Base-by-base conservation (phyloP, 257 asterid genomes). In the Forsythia suspensa region DNA sequence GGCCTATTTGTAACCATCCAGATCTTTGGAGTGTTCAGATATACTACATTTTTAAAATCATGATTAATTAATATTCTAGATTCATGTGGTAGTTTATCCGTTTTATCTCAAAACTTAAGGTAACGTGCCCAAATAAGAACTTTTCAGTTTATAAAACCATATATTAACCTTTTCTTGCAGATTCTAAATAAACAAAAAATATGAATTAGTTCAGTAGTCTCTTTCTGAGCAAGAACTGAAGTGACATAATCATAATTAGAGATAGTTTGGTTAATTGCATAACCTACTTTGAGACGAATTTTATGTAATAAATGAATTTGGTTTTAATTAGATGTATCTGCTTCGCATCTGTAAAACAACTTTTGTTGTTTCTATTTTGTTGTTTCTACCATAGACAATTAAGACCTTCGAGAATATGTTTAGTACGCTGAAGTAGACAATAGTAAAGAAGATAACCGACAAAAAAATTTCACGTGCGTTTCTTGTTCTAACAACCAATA, bases 1-100 rank as follows among this genome's bases (percentile, higher is more conserved):
- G 69, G 76, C 67, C 36, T 74, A 84, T 84, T 80, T 84, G 83
- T 80, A 77, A 81, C 9, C 72, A 55, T 75, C 77, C 57, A 57
- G 57, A 73, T 24, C 9, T 42, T 48, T 80, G 77, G 83, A 83
- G 89, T 83, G 85, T 73, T 34, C 41, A 70, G 69, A 71, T 80
- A 70, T 42, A 57, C 39, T 10, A 70, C 39, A 38, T 48, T 15
- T 34, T 75, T 84, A 42, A 42, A 18, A 38, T 61, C 20, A n/a
- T 66, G 21, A 63, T 76, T 11, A 9, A 9, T 70, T 76, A 76
- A 5, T 70, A 70, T 75, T 76, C 76, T 77, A 74, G 83, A 85
- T 77, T 77, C 15, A 70, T 34, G 7, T 29, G 86, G 86, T 85
- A 77, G 88, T 80, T 85, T 77, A 82, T 82, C 84, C 3, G 84